phyloP scores from a whole-genome alignment of 805 yeast genomes.

The Myxozyma neotropica region DNA sequence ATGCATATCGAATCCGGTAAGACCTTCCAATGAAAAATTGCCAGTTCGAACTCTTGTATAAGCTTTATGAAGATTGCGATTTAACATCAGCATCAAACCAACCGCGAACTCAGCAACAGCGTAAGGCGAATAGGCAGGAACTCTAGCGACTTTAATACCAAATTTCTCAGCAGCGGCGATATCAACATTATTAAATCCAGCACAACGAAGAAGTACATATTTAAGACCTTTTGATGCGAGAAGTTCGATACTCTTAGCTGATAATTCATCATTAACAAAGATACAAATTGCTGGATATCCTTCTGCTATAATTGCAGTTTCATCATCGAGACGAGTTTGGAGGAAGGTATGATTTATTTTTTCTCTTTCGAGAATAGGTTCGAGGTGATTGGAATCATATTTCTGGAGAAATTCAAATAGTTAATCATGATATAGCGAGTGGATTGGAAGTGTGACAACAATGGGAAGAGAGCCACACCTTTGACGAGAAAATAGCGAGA shows the following conservation, averaged over 20 bases:
- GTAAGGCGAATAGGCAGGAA: conserved; percentile 39
- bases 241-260: conserved; percentile 25
- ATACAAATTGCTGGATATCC: conserved; percentile 35
- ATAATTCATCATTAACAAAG: conserved; percentile 36
- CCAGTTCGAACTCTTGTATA: conserved; percentile 38
- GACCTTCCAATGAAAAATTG: conserved; percentile 38
- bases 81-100: conserved; percentile 37
- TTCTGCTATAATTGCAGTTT: conserved; percentile 33
- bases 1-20: conserved; percentile 38
- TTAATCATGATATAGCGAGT: no score
- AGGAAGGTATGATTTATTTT: conserved; percentile 18
- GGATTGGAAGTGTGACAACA: no score
- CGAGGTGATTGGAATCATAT: conserved; percentile 31
- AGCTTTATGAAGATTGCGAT: conserved; percentile 38
- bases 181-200: conserved; percentile 39
- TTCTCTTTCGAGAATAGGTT: conserved; percentile 29
- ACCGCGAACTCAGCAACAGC: conserved; percentile 41
- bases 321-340: conserved; percentile 33
- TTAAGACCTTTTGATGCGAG: conserved; percentile 33
- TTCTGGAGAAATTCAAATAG: no score
- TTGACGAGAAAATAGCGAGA: conserved; percentile 35
- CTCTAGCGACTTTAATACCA: conserved; percentile 37
- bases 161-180: conserved; percentile 33
- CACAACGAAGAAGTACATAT: conserved; percentile 36
- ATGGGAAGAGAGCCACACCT: no score